phyloP scores from a whole-genome alignment of 306 rosid species.

The Myrica gale region DNA sequence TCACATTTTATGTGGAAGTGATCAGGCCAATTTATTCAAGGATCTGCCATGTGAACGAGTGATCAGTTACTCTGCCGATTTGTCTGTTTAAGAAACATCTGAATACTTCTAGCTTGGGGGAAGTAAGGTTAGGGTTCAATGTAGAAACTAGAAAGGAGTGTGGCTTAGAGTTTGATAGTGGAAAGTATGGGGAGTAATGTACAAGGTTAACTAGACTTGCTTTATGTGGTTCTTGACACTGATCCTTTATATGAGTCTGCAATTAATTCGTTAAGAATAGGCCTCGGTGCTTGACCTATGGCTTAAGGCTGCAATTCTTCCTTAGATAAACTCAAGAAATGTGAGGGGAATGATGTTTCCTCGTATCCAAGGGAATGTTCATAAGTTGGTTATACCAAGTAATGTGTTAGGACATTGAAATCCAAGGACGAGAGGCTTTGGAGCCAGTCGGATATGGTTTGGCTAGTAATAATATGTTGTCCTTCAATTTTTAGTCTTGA shows the following conservation, averaged over 20 bases:
- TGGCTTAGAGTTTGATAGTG: too few species aligned
- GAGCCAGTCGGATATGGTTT: not conserved
- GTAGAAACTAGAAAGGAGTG: too few species aligned
- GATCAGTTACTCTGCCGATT: too few species aligned
- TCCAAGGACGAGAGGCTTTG: not conserved
- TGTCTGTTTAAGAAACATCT: too few species aligned
- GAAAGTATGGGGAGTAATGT: too few species aligned
- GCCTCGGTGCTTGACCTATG: not conserved
- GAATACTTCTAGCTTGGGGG: too few species aligned
- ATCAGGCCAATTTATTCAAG: too few species aligned
- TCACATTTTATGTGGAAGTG: too few species aligned
- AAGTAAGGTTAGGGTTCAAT: too few species aligned
- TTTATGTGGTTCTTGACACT: not conserved
- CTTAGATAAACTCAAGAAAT: not conserved
- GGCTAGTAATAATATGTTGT: not conserved
- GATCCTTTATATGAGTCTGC: not conserved
- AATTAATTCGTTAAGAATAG: not conserved
- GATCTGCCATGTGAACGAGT: too few species aligned
- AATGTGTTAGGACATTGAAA: not conserved
- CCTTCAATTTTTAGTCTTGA: not conserved
- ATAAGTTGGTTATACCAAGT: not conserved
- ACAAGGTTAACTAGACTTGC: too few species aligned
- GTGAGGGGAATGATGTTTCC: not conserved
- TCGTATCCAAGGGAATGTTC: not conserved
- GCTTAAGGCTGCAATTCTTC: not conserved